These are phyloP conservation scores for Colletotrichum sidae DNA, from an alignment of 2,329 filamentous ascomycete species.

Conservation along the genomic window DNA sequence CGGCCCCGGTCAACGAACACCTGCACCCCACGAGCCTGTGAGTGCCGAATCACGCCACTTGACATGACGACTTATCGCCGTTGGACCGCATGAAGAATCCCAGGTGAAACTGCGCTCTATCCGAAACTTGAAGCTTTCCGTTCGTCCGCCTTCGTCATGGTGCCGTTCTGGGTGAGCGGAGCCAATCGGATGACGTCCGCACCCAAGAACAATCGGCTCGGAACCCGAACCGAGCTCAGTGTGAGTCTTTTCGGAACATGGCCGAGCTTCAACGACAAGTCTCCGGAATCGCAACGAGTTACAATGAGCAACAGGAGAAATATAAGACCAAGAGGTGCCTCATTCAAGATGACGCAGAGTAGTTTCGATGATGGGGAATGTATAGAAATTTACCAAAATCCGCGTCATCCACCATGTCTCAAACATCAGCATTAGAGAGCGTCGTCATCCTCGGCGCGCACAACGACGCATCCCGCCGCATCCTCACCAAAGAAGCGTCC, in stretches of 20 bases:
- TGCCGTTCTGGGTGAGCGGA: not conserved
- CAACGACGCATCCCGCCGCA: slow-evolving; percentile 79
- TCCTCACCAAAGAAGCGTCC: slow-evolving; percentile 83
- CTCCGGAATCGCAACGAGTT: not conserved
- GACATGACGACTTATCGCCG: too few relatives aligned
- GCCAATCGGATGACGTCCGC: slow-evolving; percentile 29
- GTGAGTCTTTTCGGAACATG: slow-evolving; percentile 4
- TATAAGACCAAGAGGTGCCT: not conserved
- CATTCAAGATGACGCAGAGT: not conserved
- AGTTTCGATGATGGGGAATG: not conserved
- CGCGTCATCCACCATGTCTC: slow-evolving; percentile 11
- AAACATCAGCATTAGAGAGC: slow-evolving; percentile 46
- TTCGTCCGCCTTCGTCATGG: slow-evolving; percentile 14
- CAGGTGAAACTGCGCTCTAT: not conserved
- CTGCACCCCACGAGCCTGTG: too few relatives aligned
- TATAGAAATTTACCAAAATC: not conserved
- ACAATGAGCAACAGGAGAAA: not conserved
- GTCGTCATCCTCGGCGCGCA: slow-evolving; percentile 82
- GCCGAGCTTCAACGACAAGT: slow-evolving; percentile 10
- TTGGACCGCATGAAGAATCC: not conserved
- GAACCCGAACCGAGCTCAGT: slow-evolving; percentile 7
- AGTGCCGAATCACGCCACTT: too few relatives aligned
- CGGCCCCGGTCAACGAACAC: not conserved
- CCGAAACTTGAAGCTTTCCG: not conserved
- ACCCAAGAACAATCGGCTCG: not conserved